Evolutionary conservation across 768 basidiomycete species (phyloP).

Genomic region (Wakefieldia striispora): DNA sequence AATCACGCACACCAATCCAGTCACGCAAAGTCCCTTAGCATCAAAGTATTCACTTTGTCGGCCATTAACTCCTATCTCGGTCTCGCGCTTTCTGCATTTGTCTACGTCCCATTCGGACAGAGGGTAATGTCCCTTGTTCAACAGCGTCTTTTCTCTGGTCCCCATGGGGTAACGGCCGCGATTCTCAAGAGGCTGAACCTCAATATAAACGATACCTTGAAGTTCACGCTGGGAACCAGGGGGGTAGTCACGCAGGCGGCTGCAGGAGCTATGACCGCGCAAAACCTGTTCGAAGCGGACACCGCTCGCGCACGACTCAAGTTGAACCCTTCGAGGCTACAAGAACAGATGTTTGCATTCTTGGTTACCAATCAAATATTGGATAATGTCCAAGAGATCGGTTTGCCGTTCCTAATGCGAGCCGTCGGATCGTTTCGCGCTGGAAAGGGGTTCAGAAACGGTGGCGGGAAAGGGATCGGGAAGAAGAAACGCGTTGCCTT

Average conservation of each 20-base stretch:
- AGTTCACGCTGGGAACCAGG: constrained; percentile 27
- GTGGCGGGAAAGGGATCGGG: constrained; percentile 18
- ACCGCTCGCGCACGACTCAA: constrained; percentile 50
- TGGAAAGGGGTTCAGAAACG: constrained; percentile 37
- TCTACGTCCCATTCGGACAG: constrained; percentile 93
- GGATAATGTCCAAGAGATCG: constrained; percentile 76
- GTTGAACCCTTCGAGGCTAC: constrained; percentile 65
- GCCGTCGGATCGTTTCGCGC: constrained; percentile 50
- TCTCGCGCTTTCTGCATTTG: constrained; percentile 89
- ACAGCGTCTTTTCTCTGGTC: constrained; percentile 23
- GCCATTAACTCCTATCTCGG: constrained; percentile 90
- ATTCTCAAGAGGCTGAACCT: constrained; percentile 24
- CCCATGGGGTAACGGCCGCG: constrained; percentile 11
- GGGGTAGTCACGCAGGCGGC: constrained; percentile 6
- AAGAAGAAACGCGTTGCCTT: constrained; percentile 71
- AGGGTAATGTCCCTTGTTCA: constrained; percentile 65
- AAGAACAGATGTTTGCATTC: constrained; percentile 92
- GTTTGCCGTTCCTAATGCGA: constrained; percentile 74
- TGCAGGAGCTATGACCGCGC: constrained; percentile 14
- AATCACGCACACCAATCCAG: constrained; percentile 82
- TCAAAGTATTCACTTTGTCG: constrained; percentile 88
- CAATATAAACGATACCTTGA: constrained; percentile 26
- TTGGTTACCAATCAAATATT: constrained; percentile 86
- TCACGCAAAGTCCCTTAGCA: constrained; percentile 75
- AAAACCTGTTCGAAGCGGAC: constrained; percentile 51